Evolutionary conservation across 2,329 filamentous ascomycete genomes (phyloP).

Genomic region (Paraconiothyrium sp.): DNA sequence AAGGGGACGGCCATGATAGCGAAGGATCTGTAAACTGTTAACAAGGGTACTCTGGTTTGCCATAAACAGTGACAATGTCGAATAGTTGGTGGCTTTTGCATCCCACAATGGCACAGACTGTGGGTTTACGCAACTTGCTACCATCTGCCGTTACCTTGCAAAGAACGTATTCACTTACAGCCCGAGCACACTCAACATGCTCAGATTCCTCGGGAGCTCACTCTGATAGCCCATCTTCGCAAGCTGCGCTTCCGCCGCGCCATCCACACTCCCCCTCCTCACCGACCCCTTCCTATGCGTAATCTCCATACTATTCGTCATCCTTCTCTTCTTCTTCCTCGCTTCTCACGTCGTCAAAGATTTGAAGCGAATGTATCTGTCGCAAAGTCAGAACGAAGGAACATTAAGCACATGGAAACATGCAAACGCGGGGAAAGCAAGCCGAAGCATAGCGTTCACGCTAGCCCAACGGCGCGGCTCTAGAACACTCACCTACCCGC

Average conservation of each 20-base stretch:
- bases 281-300: conserved; percentile 25
- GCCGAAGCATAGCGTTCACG: not conserved
- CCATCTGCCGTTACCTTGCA: not conserved
- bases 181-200: conserved; percentile 75
- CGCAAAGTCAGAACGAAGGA: not conserved
- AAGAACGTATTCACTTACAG: conserved; percentile 51
- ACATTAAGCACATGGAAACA: not conserved
- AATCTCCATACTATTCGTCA: conserved; percentile 33
- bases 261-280: conserved; percentile 37
- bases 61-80: not conserved
- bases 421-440: not conserved
- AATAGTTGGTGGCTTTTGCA: too few species aligned
- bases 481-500: not conserved
- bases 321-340: conserved; percentile 11
- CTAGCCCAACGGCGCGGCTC: not conserved
- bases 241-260: conserved; percentile 67
- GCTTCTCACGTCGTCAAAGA: too few species aligned
- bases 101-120: too few species aligned
- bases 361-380: not conserved
- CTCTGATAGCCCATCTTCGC: conserved; percentile 74
- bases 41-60: not conserved
- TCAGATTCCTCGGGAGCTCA: conserved; percentile 72
- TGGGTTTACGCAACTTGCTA: not conserved
- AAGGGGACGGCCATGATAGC: conserved; percentile 79
- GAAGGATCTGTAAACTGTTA: conserved; percentile 62